These are phyloP conservation scores for Mycena albidolilacea DNA, from an alignment of 768 basidiomycete genomes.

Conservation along the genomic window DNA sequence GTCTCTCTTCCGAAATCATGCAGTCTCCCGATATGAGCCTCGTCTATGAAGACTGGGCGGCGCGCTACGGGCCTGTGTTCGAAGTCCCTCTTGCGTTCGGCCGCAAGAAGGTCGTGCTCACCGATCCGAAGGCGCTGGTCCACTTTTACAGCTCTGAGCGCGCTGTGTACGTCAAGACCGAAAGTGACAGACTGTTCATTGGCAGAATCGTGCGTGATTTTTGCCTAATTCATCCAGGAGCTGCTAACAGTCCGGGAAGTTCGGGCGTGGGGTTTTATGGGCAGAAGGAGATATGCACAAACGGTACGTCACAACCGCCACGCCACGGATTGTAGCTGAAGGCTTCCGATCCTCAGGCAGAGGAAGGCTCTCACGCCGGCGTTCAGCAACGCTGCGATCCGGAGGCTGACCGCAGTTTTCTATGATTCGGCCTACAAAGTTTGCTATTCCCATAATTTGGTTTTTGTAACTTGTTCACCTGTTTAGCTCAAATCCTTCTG, in stretches of 20 bases:
- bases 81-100: constrained; percentile 30
- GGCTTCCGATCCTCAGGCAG: constrained; percentile 42
- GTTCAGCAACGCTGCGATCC: constrained; percentile 58
- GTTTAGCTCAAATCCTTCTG: constrained; percentile 33
- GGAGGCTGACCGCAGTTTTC: constrained; percentile 53
- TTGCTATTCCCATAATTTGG: not conserved
- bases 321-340: not conserved
- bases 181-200: constrained; percentile 12
- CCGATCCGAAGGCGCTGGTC: constrained; percentile 44
- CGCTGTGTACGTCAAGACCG: constrained; percentile 37
- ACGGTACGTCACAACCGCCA: constrained; percentile 23
- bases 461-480: not conserved
- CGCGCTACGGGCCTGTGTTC: constrained; percentile 36
- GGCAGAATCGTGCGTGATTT: constrained; percentile 14
- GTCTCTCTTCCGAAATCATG: constrained; percentile 24
- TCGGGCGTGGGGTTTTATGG: constrained; percentile 37
- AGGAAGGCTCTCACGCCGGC: constrained; percentile 56
- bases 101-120: constrained; percentile 30
- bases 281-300: constrained; percentile 44
- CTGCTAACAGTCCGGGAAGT: constrained; percentile 1
- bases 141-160: constrained; percentile 42
- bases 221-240: not conserved
- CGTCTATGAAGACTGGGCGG: constrained; percentile 37
- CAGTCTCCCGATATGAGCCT: constrained; percentile 12
- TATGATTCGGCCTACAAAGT: constrained; percentile 62